Percentiles rank a stretch among this genome's conserved stretches.
Conservation (phyloP, 2,329 filamentous ascomycete species). For the Cercospora canescens region DNA sequence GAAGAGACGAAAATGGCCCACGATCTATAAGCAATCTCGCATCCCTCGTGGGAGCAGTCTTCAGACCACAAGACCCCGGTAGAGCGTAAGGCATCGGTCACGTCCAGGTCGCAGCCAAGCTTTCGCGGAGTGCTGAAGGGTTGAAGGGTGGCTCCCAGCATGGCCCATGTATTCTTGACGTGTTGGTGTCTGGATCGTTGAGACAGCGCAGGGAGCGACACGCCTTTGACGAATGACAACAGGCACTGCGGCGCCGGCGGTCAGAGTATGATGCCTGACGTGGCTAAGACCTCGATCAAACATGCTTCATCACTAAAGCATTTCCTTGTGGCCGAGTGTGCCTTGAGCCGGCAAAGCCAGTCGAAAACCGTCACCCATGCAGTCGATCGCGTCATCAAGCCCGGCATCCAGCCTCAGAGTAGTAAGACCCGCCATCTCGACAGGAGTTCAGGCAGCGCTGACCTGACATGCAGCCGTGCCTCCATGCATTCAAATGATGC, state of each 20-base stretch:
- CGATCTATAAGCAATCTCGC: neutral
- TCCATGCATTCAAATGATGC: too few relatives aligned
- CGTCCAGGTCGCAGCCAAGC: slow-evolving; percentile 1
- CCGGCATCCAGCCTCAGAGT: neutral
- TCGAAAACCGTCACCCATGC: neutral
- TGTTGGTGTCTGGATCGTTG: neutral
- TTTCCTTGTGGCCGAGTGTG: neutral
- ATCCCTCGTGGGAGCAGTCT: neutral
- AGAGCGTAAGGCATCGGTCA: neutral
- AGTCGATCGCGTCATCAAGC: neutral
- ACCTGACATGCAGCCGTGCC: too few relatives aligned
- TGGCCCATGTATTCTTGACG: neutral
- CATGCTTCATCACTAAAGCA: neutral
- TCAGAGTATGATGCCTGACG: neutral
- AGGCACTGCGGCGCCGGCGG: neutral
- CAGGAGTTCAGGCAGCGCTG: neutral
- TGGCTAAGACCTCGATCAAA: neutral
- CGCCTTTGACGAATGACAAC: neutral
- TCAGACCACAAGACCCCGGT: neutral
- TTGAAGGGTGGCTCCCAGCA: neutral
- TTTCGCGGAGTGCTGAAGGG: neutral
- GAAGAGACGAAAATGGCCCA: neutral
- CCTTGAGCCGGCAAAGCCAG: neutral
- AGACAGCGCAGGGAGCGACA: neutral
- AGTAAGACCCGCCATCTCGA: neutral